Evolutionary conservation across 495 filamentous ascomycete species (phyloP).

Genomic region (Penicillium malachiteum): DNA sequence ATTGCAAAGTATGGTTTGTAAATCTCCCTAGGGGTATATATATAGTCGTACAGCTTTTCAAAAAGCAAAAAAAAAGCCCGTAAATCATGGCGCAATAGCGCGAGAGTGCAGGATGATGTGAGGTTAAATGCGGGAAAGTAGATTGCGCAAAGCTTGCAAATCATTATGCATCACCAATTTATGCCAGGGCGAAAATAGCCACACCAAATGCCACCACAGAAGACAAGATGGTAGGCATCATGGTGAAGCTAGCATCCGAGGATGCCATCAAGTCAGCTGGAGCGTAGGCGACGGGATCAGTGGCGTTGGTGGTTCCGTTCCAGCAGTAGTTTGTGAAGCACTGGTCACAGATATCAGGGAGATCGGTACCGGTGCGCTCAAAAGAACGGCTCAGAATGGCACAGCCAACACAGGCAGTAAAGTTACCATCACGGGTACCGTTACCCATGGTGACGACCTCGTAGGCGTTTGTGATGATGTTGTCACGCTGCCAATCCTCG

Average conservation of each 20-base stretch:
- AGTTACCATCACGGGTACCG: slow-evolving; percentile 65
- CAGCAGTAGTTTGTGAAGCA: slow-evolving; percentile 89
- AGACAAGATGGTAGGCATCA: slow-evolving; percentile 21
- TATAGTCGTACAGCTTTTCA: not conserved
- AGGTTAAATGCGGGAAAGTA: not conserved
- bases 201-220: slow-evolving; percentile 20
- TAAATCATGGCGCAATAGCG: slow-evolving; percentile 1
- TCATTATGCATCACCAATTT: slow-evolving; percentile 2
- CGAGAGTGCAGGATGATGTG: too few relatives aligned
- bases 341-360: slow-evolving; percentile 64
- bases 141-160: not conserved
- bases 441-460: slow-evolving; percentile 81
- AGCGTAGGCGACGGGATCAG: slow-evolving; percentile 27
- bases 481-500: slow-evolving; percentile 62
- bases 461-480: slow-evolving; percentile 81
- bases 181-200: slow-evolving; percentile 18
- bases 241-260: slow-evolving; percentile 15
- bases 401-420: slow-evolving; percentile 82
- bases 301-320: slow-evolving; percentile 37
- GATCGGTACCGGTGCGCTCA: slow-evolving; percentile 59
- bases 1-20: not conserved
- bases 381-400: slow-evolving; percentile 78
- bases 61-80: not conserved
- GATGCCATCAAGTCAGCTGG: slow-evolving; percentile 24
- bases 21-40: not conserved